Evolutionary conservation across 148 eudicot genomes (phyloP).

Genomic region (Dianthus caryophyllus): DNA sequence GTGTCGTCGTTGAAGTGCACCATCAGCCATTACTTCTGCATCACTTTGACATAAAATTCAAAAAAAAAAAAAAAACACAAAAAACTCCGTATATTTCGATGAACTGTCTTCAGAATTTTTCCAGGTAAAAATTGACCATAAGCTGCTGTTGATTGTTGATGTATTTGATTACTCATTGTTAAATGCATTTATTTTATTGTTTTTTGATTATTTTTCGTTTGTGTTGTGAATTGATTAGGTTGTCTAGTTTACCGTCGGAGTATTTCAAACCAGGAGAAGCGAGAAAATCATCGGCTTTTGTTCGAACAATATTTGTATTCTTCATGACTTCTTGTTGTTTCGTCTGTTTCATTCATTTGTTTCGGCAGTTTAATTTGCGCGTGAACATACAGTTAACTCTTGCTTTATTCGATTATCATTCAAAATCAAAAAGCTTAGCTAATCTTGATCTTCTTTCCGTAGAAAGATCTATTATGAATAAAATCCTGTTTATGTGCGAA

Average conservation of each 20-base stretch:
- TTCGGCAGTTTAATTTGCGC: too few relatives aligned
- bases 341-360: background rate
- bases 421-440: too few relatives aligned
- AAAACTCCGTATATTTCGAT: too few relatives aligned
- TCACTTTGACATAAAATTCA: too few relatives aligned
- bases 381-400: too few relatives aligned
- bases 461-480: too few relatives aligned
- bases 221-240: constrained; percentile 26
- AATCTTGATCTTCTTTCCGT: too few relatives aligned
- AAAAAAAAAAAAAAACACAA: too few relatives aligned
- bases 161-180: background rate
- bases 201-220: constrained; percentile 3
- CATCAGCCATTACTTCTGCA: too few relatives aligned
- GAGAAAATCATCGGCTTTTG: constrained; percentile 22
- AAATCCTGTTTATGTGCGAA: too few relatives aligned
- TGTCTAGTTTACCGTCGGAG: constrained; percentile 31
- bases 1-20: too few relatives aligned
- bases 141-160: background rate
- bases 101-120: constrained; percentile 59
- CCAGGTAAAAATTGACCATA: constrained; percentile 34
- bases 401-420: too few relatives aligned
- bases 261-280: constrained; percentile 26
- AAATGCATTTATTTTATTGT: background rate
- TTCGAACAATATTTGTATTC: constrained; percentile 35
- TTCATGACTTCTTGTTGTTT: background rate